These are phyloP conservation scores for Fusarium sp. DNA, from an alignment of 2,329 filamentous ascomycete species.

Conservation along the genomic window DNA sequence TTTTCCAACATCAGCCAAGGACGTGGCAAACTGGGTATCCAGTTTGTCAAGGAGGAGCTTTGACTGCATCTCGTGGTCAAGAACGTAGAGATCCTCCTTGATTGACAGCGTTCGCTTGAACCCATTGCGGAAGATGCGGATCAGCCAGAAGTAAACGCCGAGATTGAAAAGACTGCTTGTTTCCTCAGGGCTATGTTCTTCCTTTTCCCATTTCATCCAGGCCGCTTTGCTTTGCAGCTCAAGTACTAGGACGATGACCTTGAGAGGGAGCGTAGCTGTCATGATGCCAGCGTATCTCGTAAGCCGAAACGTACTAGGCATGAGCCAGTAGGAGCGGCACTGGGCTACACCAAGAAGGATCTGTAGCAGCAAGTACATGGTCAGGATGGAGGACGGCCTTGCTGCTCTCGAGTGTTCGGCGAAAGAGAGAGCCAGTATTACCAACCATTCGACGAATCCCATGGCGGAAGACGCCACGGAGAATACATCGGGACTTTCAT, in stretches of 20 bases:
- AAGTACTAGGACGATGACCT: background rate
- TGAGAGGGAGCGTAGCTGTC: background rate
- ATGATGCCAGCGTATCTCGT: background rate
- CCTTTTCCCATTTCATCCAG: background rate
- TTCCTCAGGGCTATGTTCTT: conserved; percentile 40
- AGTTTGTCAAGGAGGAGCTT: background rate
- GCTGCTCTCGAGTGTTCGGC: background rate
- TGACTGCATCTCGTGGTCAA: conserved; percentile 3
- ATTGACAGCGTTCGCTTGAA: background rate
- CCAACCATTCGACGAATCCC: background rate
- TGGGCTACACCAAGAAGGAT: conserved; percentile 4
- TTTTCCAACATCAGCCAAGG: background rate
- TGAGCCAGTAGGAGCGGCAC: conserved; percentile 6
- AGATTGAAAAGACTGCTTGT: conserved; percentile 44
- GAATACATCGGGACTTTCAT: background rate
- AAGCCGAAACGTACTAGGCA: background rate
- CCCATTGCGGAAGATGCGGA: conserved; percentile 37
- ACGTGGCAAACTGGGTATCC: background rate
- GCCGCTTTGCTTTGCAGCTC: conserved; percentile 4
- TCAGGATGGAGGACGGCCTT: conserved; percentile 5
- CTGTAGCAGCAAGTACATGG: background rate
- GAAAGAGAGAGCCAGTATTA: conserved; percentile 3
- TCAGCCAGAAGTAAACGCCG: conserved; percentile 45
- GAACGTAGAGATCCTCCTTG: conserved; percentile 2
- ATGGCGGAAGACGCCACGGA: background rate